Evolutionary conservation across 768 basidiomycete species (phyloP).

Genomic region (Leccinum barrowsii): DNA sequence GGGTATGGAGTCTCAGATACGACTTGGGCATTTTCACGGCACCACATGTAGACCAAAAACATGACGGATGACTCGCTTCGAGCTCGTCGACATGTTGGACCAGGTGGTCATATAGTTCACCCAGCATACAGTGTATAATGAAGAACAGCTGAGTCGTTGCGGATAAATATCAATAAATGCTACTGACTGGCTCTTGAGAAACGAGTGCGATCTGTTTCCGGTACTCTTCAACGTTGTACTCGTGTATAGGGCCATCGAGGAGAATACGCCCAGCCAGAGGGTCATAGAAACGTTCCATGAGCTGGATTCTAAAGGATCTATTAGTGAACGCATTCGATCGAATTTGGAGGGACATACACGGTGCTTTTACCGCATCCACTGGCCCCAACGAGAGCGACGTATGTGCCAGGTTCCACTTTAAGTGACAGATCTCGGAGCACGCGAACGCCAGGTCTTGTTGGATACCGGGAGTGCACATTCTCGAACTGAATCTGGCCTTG

Average conservation of each 20-base stretch:
- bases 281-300: conserved; percentile 85
- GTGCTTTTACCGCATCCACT: conserved; percentile 83
- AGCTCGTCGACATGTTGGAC: too few relatives aligned
- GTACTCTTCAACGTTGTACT: conserved; percentile 82
- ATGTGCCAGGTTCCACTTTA: conserved; percentile 71
- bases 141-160: not conserved
- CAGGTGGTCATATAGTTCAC: too few relatives aligned
- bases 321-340: not conserved
- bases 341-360: conserved; percentile 43
- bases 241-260: conserved; percentile 71
- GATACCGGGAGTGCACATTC: conserved; percentile 86
- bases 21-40: too few relatives aligned
- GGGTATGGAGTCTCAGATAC: too few relatives aligned
- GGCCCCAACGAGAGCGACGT: conserved; percentile 78
- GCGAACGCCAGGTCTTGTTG: conserved; percentile 80
- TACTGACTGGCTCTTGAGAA: conserved; percentile 71
- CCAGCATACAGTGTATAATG: conserved; percentile 72
- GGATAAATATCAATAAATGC: conserved; percentile 5
- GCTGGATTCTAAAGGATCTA: conserved; percentile 53
- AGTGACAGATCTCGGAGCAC: conserved; percentile 80
- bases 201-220: conserved; percentile 86
- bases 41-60: too few relatives aligned
- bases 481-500: conserved; percentile 72
- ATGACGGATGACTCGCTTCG: too few relatives aligned
- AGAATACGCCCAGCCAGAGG: conserved; percentile 68